Evolutionary conservation across 352 stramenopile genomes (phyloP), one percentile per base, ranked within the genome.

Genomic region (Pythium periplocum): DNA sequence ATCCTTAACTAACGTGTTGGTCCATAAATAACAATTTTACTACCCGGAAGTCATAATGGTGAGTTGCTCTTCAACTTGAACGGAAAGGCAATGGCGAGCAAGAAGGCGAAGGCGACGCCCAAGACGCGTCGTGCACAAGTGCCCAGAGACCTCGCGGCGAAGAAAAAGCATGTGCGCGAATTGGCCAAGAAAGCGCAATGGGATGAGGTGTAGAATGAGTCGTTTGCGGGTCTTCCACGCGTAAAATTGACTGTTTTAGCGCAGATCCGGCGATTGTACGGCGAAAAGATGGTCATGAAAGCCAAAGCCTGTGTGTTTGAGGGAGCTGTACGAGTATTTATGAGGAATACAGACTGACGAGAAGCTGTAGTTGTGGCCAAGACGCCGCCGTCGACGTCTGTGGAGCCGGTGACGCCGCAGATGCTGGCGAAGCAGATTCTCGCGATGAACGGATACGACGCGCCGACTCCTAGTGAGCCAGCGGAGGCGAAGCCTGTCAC

Each of bases 121-220:
- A 66, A 64, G 52, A 40, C 48, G 30, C 2, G 4, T 39, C 11
- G 11, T 2, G 46, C 33, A 11, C 26, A 51, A 10, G 60, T 40
- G 7, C 57, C 52, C 10, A 53, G 32, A 31, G 68, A 75, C 4
- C 66, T 83, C 11, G 63, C 73, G 34, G 59, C 55, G 33, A 94
- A 94, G 66, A 90, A 90, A 57, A 75, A 80, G 50, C 77, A 92
- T 45, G 79, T 90, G 54, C 81, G 74, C 31, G 75, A 90, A 38
- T 51, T 92, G 40, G 77, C 78, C 26, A 83, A 81, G 46, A 45
- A 37, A 12, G 51, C 62, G 8, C 53, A 68, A 1, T 90, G 75
- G 78, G 50, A 65, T 4, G 67, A 88, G 77, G 81, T 90, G 30
- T 17, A 37, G 11, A 32, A 32, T 26, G 37, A 6, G 9, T 33